Base-by-base conservation (phyloP, 768 basidiomycete species). In the Clavulina sp. region DNA sequence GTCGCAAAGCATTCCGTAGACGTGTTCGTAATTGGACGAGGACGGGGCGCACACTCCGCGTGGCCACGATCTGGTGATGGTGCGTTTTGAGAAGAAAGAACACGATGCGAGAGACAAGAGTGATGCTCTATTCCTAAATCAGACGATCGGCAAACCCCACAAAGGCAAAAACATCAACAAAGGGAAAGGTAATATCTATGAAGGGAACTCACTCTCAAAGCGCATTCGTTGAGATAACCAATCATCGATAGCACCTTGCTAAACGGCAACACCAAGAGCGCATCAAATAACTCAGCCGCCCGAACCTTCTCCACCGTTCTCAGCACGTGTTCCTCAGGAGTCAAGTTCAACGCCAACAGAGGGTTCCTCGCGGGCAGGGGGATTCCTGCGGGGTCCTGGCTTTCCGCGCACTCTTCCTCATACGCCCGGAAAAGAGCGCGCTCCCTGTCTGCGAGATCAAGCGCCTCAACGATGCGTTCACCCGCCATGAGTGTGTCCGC, bases 401-500 rank as follows among this genome's bases (percentile, higher is more conserved):
- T 61, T 50, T 69, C 71, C 0, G 74, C 65, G 64, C 77, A 77
- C 13, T 78, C 75, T 54, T 79, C 79, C 60, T 85, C 73, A 62
- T 84, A 92, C 49, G 79, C 78, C 47, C 66, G 68, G 52, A 80
- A 69, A 3, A 65, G 64, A n/a, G 70, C 72, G 28, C 78, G 68
- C 62, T 96, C 95, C 4, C 62, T 71, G 62, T 95, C 89, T 3
- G 91, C 88, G 41, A 97, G 71, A 52, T 93, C 91, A 36, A 99
- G 70, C 2, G 95, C 93, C 61, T 97, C 93, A 65, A 96, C 81
- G 62, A 97, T 92, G 51, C 80, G 80, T 64, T 99, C 95, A 49
- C 95, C 92, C 0, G 89, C 89, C 89, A 96, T 95, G 41, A 97
- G 73, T 3, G 92, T 95, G 63, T 95, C 92, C 9, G 77, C 75